Evolutionary conservation across 1,284 basidiomycete genomes (phyloP).

Genomic region (Heterobasidion parviporum): DNA sequence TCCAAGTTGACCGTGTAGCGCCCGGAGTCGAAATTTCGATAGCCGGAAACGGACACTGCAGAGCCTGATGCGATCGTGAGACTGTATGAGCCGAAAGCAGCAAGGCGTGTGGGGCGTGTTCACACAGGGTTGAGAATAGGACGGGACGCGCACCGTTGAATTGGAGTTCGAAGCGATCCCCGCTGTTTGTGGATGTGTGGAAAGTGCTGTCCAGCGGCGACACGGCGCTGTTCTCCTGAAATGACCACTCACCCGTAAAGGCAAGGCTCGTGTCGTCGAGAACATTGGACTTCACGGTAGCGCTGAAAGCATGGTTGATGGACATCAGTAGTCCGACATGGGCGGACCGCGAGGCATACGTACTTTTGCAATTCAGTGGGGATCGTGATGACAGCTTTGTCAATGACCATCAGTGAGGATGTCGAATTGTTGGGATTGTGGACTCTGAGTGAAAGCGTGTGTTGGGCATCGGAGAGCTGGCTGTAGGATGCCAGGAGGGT

Average conservation of each 20-base stretch:
- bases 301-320: conserved; percentile 20
- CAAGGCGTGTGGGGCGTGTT: not conserved
- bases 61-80: conserved; percentile 32
- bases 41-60: conserved; percentile 48
- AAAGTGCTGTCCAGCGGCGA: conserved; percentile 18
- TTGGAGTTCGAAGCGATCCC: conserved; percentile 33
- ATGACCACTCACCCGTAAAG: conserved; percentile 44
- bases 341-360: conserved; percentile 2
- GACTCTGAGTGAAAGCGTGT: conserved; percentile 39
- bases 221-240: conserved; percentile 19
- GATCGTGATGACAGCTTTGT: conserved; percentile 37
- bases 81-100: not conserved
- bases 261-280: conserved; percentile 33
- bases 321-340: conserved; percentile 3
- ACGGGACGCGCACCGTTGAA: conserved; percentile 38
- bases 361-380: conserved; percentile 12
- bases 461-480: conserved; percentile 31
- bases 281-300: conserved; percentile 23
- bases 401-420: conserved; percentile 38
- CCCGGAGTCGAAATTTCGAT: conserved; percentile 42
- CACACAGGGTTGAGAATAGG: not conserved
- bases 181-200: conserved; percentile 38
- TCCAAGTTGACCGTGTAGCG: conserved; percentile 56
- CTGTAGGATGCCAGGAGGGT: conserved; percentile 35
- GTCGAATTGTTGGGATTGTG: conserved; percentile 25